Evolutionary conservation across 2,329 filamentous ascomycete genomes (phyloP).

Genomic region (Trichoderma lentiforme): DNA sequence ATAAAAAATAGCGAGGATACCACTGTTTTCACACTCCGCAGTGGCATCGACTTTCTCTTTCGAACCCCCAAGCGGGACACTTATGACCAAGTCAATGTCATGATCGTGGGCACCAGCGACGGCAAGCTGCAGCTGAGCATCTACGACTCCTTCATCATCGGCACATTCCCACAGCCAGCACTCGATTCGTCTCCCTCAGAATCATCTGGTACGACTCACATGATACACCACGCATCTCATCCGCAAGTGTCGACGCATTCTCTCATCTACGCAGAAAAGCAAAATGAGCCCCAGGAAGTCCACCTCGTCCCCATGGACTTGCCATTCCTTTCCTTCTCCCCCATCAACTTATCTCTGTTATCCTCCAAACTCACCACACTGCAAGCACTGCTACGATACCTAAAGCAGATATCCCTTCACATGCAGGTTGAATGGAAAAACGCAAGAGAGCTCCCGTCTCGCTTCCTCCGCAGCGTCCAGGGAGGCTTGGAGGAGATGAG

Average conservation of each 20-base stretch:
- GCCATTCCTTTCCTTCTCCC: slow-evolving; percentile 74
- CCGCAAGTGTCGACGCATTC: slow-evolving; percentile 72
- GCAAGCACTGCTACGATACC: slow-evolving; percentile 81
- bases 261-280: slow-evolving; percentile 54
- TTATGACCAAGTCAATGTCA: slow-evolving; percentile 72
- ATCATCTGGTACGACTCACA: slow-evolving; percentile 26
- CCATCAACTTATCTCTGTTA: slow-evolving; percentile 77
- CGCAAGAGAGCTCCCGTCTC: slow-evolving; percentile 70
- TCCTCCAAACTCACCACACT: slow-evolving; percentile 84
- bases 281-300: slow-evolving; percentile 32
- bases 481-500: slow-evolving; percentile 64
- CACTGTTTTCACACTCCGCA: slow-evolving; percentile 65
- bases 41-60: slow-evolving; percentile 68
- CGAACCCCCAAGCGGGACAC: slow-evolving; percentile 59
- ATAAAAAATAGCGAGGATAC: slow-evolving; percentile 47
- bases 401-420: slow-evolving; percentile 74
- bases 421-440: slow-evolving; percentile 82
- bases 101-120: slow-evolving; percentile 69
- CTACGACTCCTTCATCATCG: slow-evolving; percentile 81
- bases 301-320: slow-evolving; percentile 74
- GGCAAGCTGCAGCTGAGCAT: slow-evolving; percentile 74
- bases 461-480: slow-evolving; percentile 75
- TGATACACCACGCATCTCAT: slow-evolving; percentile 66
- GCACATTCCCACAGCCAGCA: slow-evolving; percentile 54
- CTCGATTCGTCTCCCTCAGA: slow-evolving; percentile 24